These are phyloP conservation scores for Candida cerambycidarum DNA, from an alignment of 805 yeast genomes.

Conservation along the genomic window DNA sequence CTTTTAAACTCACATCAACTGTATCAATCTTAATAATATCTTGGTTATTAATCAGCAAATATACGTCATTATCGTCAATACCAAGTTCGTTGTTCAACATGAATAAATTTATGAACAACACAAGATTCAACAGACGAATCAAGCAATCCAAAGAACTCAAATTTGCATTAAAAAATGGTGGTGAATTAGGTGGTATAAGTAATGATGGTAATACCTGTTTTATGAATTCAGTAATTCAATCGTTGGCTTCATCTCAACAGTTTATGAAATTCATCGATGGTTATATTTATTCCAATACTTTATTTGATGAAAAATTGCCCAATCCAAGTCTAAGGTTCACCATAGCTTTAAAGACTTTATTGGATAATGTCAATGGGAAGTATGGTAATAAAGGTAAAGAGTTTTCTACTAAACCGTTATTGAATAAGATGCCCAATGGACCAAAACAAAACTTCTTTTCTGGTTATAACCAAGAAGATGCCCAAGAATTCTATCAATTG, in stretches of 20 bases:
- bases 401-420: slow-evolving; percentile 58
- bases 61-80: no score
- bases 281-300: slow-evolving; percentile 21
- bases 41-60: slow-evolving; percentile 3
- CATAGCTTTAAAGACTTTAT: slow-evolving; percentile 48
- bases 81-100: slow-evolving; percentile 1
- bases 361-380: slow-evolving; percentile 59
- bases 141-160: slow-evolving; percentile 26
- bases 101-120: slow-evolving; percentile 9
- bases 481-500: slow-evolving; percentile 91
- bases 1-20: slow-evolving; percentile 10
- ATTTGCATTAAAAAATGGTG: slow-evolving; percentile 59
- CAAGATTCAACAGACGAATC: slow-evolving; percentile 10
- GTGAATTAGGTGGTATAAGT: slow-evolving; percentile 77
- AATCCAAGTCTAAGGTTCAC: slow-evolving; percentile 47
- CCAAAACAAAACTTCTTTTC: slow-evolving; percentile 74
- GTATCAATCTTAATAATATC: slow-evolving; percentile 8
- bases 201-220: slow-evolving; percentile 95
- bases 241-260: slow-evolving; percentile 70
- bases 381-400: slow-evolving; percentile 53
- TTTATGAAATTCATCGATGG: slow-evolving; percentile 55
- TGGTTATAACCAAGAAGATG: slow-evolving; percentile 94
- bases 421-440: slow-evolving; percentile 72
- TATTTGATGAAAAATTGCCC: slow-evolving; percentile 17
- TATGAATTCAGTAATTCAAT: slow-evolving; percentile 87